Percentiles rank a stretch among this genome's conserved stretches.
Conservation (phyloP, 208 protist species). For the Naegleria gruberi region DNA sequence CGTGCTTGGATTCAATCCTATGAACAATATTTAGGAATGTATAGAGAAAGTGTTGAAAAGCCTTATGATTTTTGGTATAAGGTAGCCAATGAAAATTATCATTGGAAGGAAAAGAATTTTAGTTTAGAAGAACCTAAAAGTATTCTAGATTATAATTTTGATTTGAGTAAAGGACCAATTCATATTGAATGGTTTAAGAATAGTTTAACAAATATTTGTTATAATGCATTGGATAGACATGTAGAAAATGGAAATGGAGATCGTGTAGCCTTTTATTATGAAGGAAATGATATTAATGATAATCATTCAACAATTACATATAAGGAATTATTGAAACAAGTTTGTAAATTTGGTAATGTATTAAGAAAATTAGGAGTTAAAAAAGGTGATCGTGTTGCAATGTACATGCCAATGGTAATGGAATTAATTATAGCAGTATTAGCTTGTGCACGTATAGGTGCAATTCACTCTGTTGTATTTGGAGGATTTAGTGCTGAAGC, state of each 20-base stretch:
- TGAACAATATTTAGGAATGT: conserved; percentile 35
- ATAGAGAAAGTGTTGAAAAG: conserved; percentile 54
- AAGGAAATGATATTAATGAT: conserved; percentile 63
- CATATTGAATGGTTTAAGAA: conserved; percentile 68
- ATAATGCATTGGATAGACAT: conserved; percentile 75
- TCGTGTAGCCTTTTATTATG: conserved; percentile 68
- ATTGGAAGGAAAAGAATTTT: conserved; percentile 37
- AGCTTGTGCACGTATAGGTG: conserved; percentile 92
- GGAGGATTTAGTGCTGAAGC: conserved; percentile 63
- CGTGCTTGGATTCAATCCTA: background rate
- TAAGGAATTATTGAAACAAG: conserved; percentile 60
- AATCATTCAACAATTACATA: conserved; percentile 58
- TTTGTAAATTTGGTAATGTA: conserved; percentile 73
- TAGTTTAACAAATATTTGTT: conserved; percentile 63
- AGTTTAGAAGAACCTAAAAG: conserved; percentile 59
- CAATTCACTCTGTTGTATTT: conserved; percentile 67
- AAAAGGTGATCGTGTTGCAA: conserved; percentile 80
- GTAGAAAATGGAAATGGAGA: conserved; percentile 52
- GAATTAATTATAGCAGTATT: conserved; percentile 83
- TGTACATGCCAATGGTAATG: conserved; percentile 94
- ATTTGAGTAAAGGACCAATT: conserved; percentile 55
- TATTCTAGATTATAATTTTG: conserved; percentile 66
- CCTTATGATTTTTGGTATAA: conserved; percentile 57
- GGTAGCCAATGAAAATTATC: conserved; percentile 23
- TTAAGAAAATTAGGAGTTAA: conserved; percentile 65